These are phyloP conservation scores for Acidiella bohemica DNA, from an alignment of 495 filamentous ascomycete genomes.

Conservation along the genomic window DNA sequence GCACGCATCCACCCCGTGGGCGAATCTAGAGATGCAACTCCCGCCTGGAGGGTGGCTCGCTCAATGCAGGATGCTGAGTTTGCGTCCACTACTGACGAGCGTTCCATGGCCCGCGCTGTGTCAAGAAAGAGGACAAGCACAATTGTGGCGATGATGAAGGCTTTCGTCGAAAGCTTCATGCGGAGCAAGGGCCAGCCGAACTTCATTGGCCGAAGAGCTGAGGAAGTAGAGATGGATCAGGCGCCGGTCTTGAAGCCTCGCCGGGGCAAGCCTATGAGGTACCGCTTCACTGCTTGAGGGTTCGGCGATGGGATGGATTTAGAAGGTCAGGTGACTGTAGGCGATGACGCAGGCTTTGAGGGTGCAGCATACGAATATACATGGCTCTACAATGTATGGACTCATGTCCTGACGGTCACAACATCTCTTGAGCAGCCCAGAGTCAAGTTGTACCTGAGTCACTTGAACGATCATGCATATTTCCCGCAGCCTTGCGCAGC, in stretches of 20 bases:
- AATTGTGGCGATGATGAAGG: slow-evolving; percentile 2
- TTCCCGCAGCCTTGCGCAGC: too few relatives aligned
- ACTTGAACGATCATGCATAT: too few relatives aligned
- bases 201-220: background rate
- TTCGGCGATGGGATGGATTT: too few relatives aligned
- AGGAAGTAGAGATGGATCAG: slow-evolving; percentile 3
- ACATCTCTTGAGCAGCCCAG: too few relatives aligned
- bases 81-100: slow-evolving; percentile 13
- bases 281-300: slow-evolving; percentile 2
- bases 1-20: slow-evolving; percentile 5
- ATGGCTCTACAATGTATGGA: too few relatives aligned
- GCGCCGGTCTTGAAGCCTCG: slow-evolving; percentile 17
- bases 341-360: too few relatives aligned
- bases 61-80: background rate
- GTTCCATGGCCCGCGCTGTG: slow-evolving; percentile 5
- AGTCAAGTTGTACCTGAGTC: too few relatives aligned
- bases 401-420: too few relatives aligned
- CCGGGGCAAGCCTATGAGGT: slow-evolving; percentile 8
- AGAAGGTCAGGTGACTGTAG: too few relatives aligned
- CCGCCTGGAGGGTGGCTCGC: slow-evolving; percentile 9
- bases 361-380: too few relatives aligned
- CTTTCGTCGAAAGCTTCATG: slow-evolving; percentile 1
- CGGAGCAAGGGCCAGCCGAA: background rate
- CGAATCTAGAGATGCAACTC: slow-evolving; percentile 7
- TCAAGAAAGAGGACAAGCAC: background rate